Base-by-base conservation (phyloP, 1,284 basidiomycete genomes). In the Peniophora sp. region DNA sequence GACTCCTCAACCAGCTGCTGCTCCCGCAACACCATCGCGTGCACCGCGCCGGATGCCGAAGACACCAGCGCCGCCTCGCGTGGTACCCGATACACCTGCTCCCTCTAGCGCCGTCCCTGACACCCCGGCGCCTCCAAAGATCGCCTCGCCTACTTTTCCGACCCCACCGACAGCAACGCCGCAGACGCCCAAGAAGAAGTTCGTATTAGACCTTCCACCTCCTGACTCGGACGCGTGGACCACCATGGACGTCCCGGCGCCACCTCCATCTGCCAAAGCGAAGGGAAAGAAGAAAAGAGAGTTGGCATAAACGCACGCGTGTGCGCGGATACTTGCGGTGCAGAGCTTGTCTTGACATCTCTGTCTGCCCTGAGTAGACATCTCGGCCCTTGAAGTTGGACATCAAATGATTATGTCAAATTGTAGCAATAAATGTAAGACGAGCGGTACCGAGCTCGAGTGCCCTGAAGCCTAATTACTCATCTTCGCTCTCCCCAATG, bases 141-240 rank as follows among this genome's bases (percentile, higher is more conserved):
- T 10, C 5, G 27, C 27, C 27, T 39, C 35, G 6, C 49, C 27
- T 27, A 35, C 51, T 2, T 41, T 47, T 45, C 35, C 38, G 22
- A 17, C 48, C 12, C 16, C 24, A 24, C 39, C 27, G 14, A 16
- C 38, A 41, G 39, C 17, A 16, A 44, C 51, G 48, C 45, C n/a
- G 10, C 45, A 16, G 44, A 39, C 27, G 24, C 46, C 25, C 35
- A 0, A 45, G 17, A 51, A 53, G 24, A 45, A 50, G 25, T 47
- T 59, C 32, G 59, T 60, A 1, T 52, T 65, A 3, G 63, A 69
- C 50, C 59, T 78, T 11, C 78, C 78, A 0, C 69, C 75, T 0
- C 69, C 76, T 17, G 63, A 70, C 36, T 79, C 78, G 9, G 66
- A 66, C 39, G 70, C 74, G 46, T 79, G 78, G 77, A 65, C 77